Conservation (phyloP, 2,329 filamentous ascomycete species). For the Trichoderma asperellum region DNA sequence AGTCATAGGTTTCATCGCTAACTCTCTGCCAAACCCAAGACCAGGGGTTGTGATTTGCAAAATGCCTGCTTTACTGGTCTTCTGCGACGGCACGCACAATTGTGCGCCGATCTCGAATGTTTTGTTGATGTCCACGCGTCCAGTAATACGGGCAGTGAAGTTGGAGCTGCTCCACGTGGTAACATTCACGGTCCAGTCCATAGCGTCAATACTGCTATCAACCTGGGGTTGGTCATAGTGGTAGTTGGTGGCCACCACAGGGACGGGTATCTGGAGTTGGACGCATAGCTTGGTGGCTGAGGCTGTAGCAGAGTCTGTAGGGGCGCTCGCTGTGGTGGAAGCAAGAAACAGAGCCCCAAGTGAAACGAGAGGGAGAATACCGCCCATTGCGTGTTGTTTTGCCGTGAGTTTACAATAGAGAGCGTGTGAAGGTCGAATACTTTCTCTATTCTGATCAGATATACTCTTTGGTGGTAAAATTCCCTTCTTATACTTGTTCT, state of each 20-base stretch:
- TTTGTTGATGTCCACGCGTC: not conserved
- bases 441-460: too few species aligned
- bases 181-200: constrained; percentile 6
- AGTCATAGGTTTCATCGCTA: not conserved
- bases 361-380: constrained; percentile 3
- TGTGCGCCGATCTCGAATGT: not conserved
- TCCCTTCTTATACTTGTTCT: too few species aligned
- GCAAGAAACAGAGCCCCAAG: constrained; percentile 1
- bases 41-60: constrained; percentile 7
- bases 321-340: not conserved
- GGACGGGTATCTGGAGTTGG: not conserved
- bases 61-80: constrained; percentile 12
- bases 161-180: constrained; percentile 4
- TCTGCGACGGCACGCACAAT: not conserved
- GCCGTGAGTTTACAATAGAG: not conserved
- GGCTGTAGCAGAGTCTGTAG: too few species aligned
- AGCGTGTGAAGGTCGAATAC: not conserved
- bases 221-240: constrained; percentile 7
- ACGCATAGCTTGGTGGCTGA: too few species aligned
- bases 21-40: constrained; percentile 10
- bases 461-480: too few species aligned
- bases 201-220: constrained; percentile 5
- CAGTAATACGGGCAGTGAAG: not conserved
- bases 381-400: constrained; percentile 8
- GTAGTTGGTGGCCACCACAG: constrained; percentile 4